Conservation (phyloP, 1,139 yeast species). For the Taphrina confusa region DNA sequence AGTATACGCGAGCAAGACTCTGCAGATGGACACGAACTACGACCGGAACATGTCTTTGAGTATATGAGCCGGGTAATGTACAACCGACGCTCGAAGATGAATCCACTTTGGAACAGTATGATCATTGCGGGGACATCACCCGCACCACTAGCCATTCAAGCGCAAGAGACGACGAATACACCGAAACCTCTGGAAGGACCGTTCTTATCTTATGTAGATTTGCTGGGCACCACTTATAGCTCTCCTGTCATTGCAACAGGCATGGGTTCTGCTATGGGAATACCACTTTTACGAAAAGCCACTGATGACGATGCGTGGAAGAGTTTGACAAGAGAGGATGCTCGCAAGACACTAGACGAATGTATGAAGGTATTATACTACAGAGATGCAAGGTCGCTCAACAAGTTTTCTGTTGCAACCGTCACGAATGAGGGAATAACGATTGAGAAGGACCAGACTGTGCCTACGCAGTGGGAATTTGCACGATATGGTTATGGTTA, state of each 20-base stretch:
- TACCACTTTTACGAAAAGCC: constrained; percentile 85
- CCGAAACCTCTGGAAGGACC: constrained; percentile 46
- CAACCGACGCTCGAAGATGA: constrained; percentile 84
- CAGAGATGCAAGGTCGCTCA: constrained; percentile 93
- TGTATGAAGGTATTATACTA: constrained; percentile 94
- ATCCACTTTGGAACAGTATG: constrained; percentile 94
- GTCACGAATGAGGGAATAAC: constrained; percentile 62
- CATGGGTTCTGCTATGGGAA: constrained; percentile 90
- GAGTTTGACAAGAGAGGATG: constrained; percentile 70
- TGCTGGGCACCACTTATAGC: constrained; percentile 86
- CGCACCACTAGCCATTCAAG: constrained; percentile 10
- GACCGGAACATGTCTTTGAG: constrained; percentile 85
- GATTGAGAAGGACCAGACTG: constrained; percentile 66
- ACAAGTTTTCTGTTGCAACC: constrained; percentile 80
- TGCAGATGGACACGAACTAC: constrained; percentile 70
- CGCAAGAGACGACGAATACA: constrained; percentile 17
- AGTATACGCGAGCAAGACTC: constrained; percentile 73
- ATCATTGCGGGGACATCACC: constrained; percentile 72
- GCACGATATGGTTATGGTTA: constrained; percentile 88
- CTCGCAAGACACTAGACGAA: constrained; percentile 70
- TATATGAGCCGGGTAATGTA: constrained; percentile 83
- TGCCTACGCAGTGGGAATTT: constrained; percentile 88
- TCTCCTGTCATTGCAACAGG: constrained; percentile 94
- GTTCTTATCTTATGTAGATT: constrained; percentile 80
- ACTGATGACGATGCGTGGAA: constrained; percentile 74